These are phyloP conservation scores for Ramaria sp. DNA, from an alignment of 768 basidiomycete genomes.

Conservation along the genomic window DNA sequence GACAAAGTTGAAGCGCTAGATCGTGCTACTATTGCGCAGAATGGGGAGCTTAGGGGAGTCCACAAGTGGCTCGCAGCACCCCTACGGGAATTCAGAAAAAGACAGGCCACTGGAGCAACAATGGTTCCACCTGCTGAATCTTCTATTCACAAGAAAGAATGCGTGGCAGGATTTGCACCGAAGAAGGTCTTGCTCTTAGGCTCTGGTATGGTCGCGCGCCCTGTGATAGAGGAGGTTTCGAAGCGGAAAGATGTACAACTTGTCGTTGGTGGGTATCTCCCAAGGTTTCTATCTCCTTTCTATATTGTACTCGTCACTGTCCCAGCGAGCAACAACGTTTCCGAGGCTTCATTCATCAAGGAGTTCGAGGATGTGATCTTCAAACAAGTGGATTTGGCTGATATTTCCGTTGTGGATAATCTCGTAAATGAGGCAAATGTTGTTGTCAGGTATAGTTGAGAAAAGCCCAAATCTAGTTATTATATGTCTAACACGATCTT, in stretches of 20 bases:
- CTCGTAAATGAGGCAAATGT: conserved; percentile 63
- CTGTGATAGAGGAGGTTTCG: conserved; percentile 68
- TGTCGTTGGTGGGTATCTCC: conserved; percentile 71
- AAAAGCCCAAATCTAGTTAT: conserved; percentile 15
- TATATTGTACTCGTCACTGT: neutral
- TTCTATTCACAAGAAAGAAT: neutral
- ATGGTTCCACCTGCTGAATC: neutral
- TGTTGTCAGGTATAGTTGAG: conserved; percentile 65
- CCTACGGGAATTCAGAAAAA: conserved; percentile 33
- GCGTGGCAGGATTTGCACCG: neutral
- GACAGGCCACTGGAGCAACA: neutral
- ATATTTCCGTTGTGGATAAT: conserved; percentile 30
- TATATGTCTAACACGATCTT: neutral
- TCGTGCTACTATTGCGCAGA: conserved; percentile 59
- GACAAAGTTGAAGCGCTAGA: conserved; percentile 35
- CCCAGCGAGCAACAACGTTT: conserved; percentile 61
- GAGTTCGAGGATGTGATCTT: conserved; percentile 40
- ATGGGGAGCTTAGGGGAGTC: conserved; percentile 39
- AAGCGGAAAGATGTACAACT: conserved; percentile 52
- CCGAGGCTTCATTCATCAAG: conserved; percentile 39
- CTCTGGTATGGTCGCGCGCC: conserved; percentile 92
- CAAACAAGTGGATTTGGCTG: conserved; percentile 47
- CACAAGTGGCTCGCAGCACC: conserved; percentile 50
- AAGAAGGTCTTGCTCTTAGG: conserved; percentile 68
- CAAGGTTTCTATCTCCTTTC: neutral